Evolutionary conservation across 768 basidiomycete genomes (phyloP), one percentile per base, ranked within the genome.

Genomic region (Suillus paluster): DNA sequence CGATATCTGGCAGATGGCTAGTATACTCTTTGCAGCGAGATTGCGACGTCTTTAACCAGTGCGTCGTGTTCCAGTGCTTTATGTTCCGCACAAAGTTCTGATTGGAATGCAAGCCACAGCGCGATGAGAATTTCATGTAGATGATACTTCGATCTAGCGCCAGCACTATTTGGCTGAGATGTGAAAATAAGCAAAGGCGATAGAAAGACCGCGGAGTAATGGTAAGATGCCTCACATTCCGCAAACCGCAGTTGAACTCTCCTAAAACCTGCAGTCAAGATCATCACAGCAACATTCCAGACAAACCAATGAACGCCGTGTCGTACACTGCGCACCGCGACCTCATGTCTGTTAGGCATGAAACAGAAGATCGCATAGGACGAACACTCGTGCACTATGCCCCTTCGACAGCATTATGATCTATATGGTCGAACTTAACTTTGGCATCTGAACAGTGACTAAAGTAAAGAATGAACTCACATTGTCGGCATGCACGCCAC

Each of bases 381-480:
- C 27, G 53, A 36, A 38, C 38, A 54, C 53, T 55, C 54, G 38
- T 55, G 54, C 27, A 55, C 19, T 39, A 19, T 12, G 54, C 54
- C 17, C 54, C 54, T 55, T 39, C 38, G 54, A 55, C 54, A 55
- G 38, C 54, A 39, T 12, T 27, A 55, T 55, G 54, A 55, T 55
- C 54, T 55, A 55, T 55, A 39, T 17, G 23, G 11, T 38, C 19
- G 36, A 55, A 55, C 54, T 25, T 55, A 55, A 55, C 54, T 55
- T 55, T 55, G 38, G 17, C 54, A 39, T 27, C 19, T 19, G 36
- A 8, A 55, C 5, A 12, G 54, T 55, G 49, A 50, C 49, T 50
- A 45, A 65, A 33, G 45, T 42, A 17, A 19, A 21, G 25, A 66
- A 68, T 73, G 73, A 61, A 75, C 62, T 53, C 50, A 44, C 36